These are phyloP conservation scores for Daedaleopsis sinensis DNA, from an alignment of 768 basidiomycete species.

Conservation along the genomic window DNA sequence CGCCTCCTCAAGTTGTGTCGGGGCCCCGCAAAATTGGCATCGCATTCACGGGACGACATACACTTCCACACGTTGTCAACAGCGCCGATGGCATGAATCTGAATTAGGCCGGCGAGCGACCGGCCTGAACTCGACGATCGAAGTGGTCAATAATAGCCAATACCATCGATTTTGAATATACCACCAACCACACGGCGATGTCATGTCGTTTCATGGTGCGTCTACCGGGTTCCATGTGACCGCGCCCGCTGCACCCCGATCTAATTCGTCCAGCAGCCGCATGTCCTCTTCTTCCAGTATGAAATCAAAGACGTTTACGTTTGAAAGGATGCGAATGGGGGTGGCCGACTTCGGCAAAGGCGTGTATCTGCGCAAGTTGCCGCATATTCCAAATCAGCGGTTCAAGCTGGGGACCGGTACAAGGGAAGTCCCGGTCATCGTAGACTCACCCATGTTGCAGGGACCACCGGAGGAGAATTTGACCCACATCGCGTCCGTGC, in stretches of 20 bases:
- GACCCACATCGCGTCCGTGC: conserved; percentile 65
- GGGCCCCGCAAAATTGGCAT: neutral
- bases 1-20: too few relatives aligned
- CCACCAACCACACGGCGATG: neutral
- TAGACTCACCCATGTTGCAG: conserved; percentile 72
- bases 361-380: conserved; percentile 37
- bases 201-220: conserved; percentile 3
- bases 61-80: neutral
- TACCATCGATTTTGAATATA: neutral
- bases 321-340: conserved; percentile 44
- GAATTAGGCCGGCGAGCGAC: too few relatives aligned
- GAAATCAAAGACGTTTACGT: conserved; percentile 50
- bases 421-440: neutral
- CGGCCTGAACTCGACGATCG: too few relatives aligned
- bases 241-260: conserved; percentile 47
- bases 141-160: too few relatives aligned
- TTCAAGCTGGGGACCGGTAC: neutral
- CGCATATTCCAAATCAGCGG: conserved; percentile 6
- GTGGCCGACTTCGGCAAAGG: conserved; percentile 54
- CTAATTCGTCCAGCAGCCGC: conserved; percentile 44
- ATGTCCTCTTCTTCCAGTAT: conserved; percentile 47
- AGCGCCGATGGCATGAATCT: too few relatives aligned
- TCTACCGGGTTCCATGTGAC: conserved; percentile 54
- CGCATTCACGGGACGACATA: neutral
- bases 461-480: conserved; percentile 89